Percentiles rank a stretch among this genome's conserved stretches.
Evolutionary conservation across 257 asterid genomes (phyloP).

Genomic region (Fraxinus anomala): DNA sequence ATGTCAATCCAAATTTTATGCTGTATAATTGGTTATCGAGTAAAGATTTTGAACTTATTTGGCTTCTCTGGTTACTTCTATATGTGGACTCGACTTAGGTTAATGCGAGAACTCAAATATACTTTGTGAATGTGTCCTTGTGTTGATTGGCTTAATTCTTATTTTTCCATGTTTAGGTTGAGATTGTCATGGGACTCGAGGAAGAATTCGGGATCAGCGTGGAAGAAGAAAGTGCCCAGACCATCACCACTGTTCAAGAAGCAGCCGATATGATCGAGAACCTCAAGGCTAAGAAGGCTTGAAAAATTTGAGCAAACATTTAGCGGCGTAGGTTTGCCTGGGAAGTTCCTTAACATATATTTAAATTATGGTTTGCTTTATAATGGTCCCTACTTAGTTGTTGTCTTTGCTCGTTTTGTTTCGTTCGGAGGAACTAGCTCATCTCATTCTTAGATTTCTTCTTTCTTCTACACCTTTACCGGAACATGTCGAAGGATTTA

Average conservation of each 20-base stretch:
- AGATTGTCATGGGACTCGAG: constrained; percentile 97
- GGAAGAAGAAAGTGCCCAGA: constrained; percentile 97
- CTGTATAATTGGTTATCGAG: not conserved
- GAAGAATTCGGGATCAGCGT: constrained; percentile 87
- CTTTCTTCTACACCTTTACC: not conserved
- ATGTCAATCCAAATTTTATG: not conserved
- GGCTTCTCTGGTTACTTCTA: not conserved
- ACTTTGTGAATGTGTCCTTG: too few species aligned
- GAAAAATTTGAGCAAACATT: constrained; percentile 24
- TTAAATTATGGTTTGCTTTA: not conserved
- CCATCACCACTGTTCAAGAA: constrained; percentile 77
- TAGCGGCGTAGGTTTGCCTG: constrained; percentile 28
- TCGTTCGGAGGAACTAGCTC: not conserved
- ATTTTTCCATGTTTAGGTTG: constrained; percentile 60
- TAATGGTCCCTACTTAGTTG: not conserved
- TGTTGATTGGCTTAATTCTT: not conserved
- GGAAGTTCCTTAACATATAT: constrained; percentile 31
- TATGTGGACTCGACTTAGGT: not conserved
- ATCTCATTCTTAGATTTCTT: not conserved
- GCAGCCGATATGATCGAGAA: constrained; percentile 88
- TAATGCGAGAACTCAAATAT: not conserved
- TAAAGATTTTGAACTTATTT: not conserved
- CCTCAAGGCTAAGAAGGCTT: constrained; percentile 53
- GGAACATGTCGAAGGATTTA: not conserved
- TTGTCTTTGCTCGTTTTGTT: not conserved